Percentiles rank a stretch among this genome's conserved stretches.
Evolutionary conservation across 140 eudicot species (phyloP).

Genomic region (Eryngium alpinum): DNA sequence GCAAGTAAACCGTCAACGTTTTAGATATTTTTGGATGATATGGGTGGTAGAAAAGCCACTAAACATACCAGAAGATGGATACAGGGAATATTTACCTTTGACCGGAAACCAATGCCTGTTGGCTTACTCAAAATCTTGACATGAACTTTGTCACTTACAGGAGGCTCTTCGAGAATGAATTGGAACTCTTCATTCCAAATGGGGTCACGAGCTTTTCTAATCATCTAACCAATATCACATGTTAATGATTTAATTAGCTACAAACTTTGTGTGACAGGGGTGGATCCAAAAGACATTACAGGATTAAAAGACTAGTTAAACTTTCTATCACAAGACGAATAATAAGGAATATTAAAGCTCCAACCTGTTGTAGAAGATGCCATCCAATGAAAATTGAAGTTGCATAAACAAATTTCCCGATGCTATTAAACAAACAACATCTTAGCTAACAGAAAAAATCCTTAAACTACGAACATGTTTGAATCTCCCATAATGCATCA

Average conservation of each 20-base stretch:
- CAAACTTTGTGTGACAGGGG: not conserved
- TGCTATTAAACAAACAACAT: not conserved
- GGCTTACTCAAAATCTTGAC: conserved; percentile 64
- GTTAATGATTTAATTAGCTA: conserved; percentile 2
- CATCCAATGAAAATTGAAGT: not conserved
- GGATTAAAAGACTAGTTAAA: not conserved
- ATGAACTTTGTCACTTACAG: conserved; percentile 62
- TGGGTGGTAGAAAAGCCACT: not conserved
- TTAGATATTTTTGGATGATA: not conserved
- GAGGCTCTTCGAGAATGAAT: conserved; percentile 82
- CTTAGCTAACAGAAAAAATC: not conserved
- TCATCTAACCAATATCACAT: conserved; percentile 32
- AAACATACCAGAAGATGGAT: not conserved
- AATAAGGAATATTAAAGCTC: no score
- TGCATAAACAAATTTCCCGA: not conserved
- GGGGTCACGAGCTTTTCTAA: conserved; percentile 68
- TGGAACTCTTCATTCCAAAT: conserved; percentile 86
- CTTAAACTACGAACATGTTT: not conserved
- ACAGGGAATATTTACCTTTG: conserved; percentile 39
- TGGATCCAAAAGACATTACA: not conserved
- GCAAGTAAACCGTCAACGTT: not conserved
- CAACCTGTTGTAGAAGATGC: not conserved
- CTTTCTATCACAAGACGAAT: not conserved
- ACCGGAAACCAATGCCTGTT: conserved; percentile 45
- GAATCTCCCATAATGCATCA: not conserved